phyloP scores from a whole-genome alignment of 192 early-diverging fungal genomes.

The Spizellomyces sp. region DNA sequence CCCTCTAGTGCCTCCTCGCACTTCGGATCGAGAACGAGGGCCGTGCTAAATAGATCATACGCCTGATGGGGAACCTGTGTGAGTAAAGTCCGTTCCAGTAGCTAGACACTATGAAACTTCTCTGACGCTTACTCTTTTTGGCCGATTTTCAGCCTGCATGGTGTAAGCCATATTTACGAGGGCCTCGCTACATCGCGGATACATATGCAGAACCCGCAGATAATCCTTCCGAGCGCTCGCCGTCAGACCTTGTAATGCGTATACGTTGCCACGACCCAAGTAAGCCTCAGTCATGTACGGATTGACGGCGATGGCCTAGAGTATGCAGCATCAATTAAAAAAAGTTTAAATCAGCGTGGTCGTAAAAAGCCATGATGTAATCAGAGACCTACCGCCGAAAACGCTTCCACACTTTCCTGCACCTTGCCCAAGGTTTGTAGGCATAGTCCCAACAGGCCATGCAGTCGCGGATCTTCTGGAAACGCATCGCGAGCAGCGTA shows the following conservation, averaged over 20 bases:
- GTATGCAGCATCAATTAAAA: neutral
- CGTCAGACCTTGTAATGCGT: constrained; percentile 33
- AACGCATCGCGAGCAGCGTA: constrained; percentile 53
- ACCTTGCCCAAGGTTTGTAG: constrained; percentile 52
- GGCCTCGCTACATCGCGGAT: constrained; percentile 51
- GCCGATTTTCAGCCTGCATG: constrained; percentile 45
- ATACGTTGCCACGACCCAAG: constrained; percentile 58
- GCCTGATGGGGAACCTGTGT: constrained; percentile 26
- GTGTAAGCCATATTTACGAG: constrained; percentile 59
- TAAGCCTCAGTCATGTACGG: constrained; percentile 49
- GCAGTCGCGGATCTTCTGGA: constrained; percentile 52
- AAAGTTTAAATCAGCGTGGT: neutral
- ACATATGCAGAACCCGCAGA: constrained; percentile 54
- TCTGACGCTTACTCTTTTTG: constrained; percentile 36
- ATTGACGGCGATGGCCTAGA: constrained; percentile 49
- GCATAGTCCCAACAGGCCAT: constrained; percentile 49
- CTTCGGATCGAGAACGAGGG: constrained; percentile 43
- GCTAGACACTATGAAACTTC: neutral
- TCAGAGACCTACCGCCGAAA: constrained; percentile 38
- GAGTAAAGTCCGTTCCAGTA: neutral
- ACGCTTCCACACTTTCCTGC: constrained; percentile 48
- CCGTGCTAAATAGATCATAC: constrained; percentile 50
- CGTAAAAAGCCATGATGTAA: neutral
- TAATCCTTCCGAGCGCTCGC: constrained; percentile 47
- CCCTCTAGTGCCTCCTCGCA: constrained; percentile 59